phyloP scores from a whole-genome alignment of 2,329 filamentous ascomycete species.

The Botryotinia calthae region DNA sequence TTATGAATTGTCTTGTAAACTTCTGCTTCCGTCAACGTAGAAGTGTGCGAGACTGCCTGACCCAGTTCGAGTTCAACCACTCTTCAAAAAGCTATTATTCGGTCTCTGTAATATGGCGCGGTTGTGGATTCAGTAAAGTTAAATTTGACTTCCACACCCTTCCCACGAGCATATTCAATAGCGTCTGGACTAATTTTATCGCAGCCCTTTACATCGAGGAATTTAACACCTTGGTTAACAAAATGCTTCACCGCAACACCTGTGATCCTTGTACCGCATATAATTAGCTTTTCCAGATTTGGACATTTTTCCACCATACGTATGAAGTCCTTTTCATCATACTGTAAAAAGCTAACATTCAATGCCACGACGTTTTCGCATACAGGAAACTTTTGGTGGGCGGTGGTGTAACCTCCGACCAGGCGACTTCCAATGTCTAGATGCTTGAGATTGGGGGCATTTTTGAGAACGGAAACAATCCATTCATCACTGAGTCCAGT shows the following conservation, averaged over 20 bases:
- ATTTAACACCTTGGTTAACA: slow-evolving; percentile 34
- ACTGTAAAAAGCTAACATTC: slow-evolving; percentile 22
- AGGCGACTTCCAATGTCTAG: slow-evolving; percentile 30
- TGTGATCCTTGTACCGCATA: slow-evolving; percentile 35
- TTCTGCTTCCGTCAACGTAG: neutral
- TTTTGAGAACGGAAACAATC: slow-evolving; percentile 22
- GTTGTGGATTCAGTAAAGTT: slow-evolving; percentile 7
- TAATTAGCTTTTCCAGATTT: slow-evolving; percentile 33
- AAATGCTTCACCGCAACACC: slow-evolving; percentile 39
- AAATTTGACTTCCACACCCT: slow-evolving; percentile 33
- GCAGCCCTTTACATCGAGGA: slow-evolving; percentile 35
- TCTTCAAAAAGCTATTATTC: neutral
- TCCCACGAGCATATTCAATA: slow-evolving; percentile 36
- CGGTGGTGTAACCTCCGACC: slow-evolving; percentile 14
- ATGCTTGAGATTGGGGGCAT: slow-evolving; percentile 29
- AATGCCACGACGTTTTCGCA: slow-evolving; percentile 33
- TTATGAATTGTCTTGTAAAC: neutral
- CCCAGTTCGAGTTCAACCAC: neutral
- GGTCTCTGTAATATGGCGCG: neutral
- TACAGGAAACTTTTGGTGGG: slow-evolving; percentile 25
- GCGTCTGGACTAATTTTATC: slow-evolving; percentile 34
- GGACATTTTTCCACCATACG: slow-evolving; percentile 31
- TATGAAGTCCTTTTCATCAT: slow-evolving; percentile 27
- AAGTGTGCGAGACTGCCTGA: neutral
- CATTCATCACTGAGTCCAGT: slow-evolving; percentile 30